Evolutionary conservation across 495 filamentous ascomycete genomes (phyloP).

Genomic region (Parachaetomium inaequale): DNA sequence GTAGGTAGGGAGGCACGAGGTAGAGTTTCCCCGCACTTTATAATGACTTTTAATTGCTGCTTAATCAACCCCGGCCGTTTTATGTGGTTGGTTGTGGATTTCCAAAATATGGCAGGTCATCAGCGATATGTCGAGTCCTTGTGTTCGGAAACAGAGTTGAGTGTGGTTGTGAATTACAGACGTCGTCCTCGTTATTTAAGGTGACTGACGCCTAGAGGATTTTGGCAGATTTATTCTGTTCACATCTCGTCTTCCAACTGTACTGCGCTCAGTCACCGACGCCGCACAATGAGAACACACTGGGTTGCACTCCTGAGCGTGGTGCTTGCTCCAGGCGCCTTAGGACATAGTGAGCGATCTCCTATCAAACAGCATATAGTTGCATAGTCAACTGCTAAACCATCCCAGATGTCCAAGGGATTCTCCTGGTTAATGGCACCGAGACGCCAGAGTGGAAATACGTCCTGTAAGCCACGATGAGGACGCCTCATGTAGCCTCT

Average conservation of each 20-base stretch:
- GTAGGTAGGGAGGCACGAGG: too few relatives aligned
- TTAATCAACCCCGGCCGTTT: too few relatives aligned
- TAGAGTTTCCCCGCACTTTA: too few relatives aligned
- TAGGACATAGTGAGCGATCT: neutral
- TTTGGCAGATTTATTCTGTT: too few relatives aligned
- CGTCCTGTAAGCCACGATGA: conserved; percentile 15
- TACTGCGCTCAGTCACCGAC: neutral
- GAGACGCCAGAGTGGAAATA: conserved; percentile 29
- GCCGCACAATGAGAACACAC: neutral
- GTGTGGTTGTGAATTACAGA: too few relatives aligned
- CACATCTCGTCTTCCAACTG: neutral
- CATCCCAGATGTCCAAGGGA: conserved; percentile 14
- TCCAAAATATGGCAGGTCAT: too few relatives aligned
- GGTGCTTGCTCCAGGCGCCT: neutral
- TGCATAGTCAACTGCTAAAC: neutral
- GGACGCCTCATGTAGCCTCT: neutral
- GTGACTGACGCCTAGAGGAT: too few relatives aligned
- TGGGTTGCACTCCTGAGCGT: neutral
- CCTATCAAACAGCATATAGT: neutral
- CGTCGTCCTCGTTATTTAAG: too few relatives aligned
- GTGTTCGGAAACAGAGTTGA: too few relatives aligned
- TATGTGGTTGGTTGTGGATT: too few relatives aligned
- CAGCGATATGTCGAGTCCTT: too few relatives aligned
- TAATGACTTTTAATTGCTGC: too few relatives aligned
- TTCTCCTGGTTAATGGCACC: conserved; percentile 42